phyloP scores from a whole-genome alignment of 306 rosid species.

The Potentilla sterilis region DNA sequence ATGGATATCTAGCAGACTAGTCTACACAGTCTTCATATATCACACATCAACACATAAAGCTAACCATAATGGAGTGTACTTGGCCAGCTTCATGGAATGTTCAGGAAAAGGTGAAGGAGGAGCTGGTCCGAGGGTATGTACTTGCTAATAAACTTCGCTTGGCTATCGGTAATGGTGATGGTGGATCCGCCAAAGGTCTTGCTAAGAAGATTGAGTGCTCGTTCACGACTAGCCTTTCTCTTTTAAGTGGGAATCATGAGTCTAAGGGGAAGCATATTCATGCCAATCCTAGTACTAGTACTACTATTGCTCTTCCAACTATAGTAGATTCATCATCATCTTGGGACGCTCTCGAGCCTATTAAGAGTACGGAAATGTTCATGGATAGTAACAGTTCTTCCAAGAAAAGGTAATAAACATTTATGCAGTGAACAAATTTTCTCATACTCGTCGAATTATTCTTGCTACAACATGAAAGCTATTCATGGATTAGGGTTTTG shows the following conservation, averaged over 20 bases:
- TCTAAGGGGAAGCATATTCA: not conserved
- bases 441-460: not conserved
- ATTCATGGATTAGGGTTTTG: not conserved
- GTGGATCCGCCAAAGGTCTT: constrained; percentile 30
- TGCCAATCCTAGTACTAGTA: not conserved
- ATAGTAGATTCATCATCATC: not conserved
- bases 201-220: constrained; percentile 28
- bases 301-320: not conserved
- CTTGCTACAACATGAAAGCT: not conserved
- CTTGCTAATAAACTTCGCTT: constrained; percentile 32
- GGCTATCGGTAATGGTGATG: constrained; percentile 1
- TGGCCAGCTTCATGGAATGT: not conserved
- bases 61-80: not conserved
- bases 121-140: constrained; percentile 42
- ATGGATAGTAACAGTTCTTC: constrained; percentile 45
- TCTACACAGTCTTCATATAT: not conserved
- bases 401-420: constrained; percentile 50
- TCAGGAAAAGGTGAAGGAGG: constrained; percentile 26
- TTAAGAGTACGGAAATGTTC: constrained; percentile 18
- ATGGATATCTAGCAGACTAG: not conserved
- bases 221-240: constrained; percentile 35
- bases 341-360: constrained; percentile 27
- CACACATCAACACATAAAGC: not conserved
- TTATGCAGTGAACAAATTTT: not conserved
- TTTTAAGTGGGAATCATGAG: constrained; percentile 21